Percentiles rank a stretch among this genome's conserved stretches.
Evolutionary conservation across 1,284 basidiomycete species (phyloP).

Genomic region (Melampsora larici-populina): DNA sequence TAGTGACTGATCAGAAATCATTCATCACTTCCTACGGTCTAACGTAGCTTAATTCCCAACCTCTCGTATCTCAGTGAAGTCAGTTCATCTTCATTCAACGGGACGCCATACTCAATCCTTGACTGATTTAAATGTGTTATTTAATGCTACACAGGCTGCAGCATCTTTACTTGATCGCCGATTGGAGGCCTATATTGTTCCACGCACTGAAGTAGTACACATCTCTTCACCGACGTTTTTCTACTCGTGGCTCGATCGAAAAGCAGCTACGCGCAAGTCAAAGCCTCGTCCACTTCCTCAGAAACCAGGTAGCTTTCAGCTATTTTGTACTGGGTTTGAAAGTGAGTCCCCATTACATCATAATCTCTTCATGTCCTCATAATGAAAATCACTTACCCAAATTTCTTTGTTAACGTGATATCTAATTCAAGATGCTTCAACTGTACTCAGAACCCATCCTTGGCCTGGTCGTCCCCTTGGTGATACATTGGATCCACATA

Average conservation of each 20-base stretch:
- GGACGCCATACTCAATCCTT: neutral
- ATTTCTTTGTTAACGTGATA: neutral
- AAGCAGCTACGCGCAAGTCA: conserved; percentile 63
- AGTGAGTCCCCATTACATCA: conserved; percentile 55
- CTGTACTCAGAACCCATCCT: conserved; percentile 77
- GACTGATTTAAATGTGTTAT: neutral
- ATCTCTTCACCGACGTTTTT: conserved; percentile 80
- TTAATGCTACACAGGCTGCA: conserved; percentile 66
- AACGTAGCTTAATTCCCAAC: conserved; percentile 43
- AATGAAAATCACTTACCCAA: neutral
- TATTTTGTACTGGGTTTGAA: conserved; percentile 77
- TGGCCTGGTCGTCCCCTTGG: conserved; percentile 79
- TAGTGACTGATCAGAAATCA: conserved; percentile 30
- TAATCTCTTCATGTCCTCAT: neutral
- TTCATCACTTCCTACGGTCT: neutral
- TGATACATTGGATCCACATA: conserved; percentile 77
- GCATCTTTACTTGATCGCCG: conserved; percentile 77
- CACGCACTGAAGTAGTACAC: conserved; percentile 75
- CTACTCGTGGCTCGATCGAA: conserved; percentile 75
- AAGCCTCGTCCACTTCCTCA: conserved; percentile 62
- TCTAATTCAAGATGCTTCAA: conserved; percentile 67
- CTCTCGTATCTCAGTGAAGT: conserved; percentile 51
- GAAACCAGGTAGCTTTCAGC: conserved; percentile 86
- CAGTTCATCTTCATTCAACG: conserved; percentile 50
- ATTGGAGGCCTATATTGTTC: conserved; percentile 73